Evolutionary conservation across 2,329 filamentous ascomycete species (phyloP).

Genomic region (Tolypocladium tropicale): DNA sequence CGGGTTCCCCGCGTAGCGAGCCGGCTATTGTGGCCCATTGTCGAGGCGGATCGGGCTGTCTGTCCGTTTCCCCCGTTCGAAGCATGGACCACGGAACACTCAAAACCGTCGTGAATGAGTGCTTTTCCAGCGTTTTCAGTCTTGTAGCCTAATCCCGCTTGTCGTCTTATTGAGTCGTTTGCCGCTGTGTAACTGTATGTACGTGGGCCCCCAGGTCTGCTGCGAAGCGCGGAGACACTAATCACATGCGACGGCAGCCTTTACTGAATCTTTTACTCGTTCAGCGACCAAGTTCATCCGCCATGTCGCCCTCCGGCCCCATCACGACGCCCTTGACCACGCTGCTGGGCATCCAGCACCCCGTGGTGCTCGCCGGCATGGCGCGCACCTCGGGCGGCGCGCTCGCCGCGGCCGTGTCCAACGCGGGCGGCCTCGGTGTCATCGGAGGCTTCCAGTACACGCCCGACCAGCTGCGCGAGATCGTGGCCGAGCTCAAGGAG

Average conservation of each 20-base stretch:
- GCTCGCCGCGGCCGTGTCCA: constrained; percentile 78
- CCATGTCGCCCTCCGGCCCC: constrained; percentile 35
- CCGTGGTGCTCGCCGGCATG: constrained; percentile 90
- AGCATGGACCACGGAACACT: not conserved
- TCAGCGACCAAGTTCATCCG: not conserved
- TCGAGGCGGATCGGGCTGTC: not conserved
- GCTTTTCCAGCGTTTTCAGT: not conserved
- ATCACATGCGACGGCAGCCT: not conserved
- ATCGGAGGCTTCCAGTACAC: constrained; percentile 65
- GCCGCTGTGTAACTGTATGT: not conserved
- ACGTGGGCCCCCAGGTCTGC: not conserved
- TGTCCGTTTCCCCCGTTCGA: not conserved
- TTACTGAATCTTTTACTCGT: not conserved
- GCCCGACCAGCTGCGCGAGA: constrained; percentile 62
- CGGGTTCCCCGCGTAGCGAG: not conserved
- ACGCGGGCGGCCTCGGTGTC: constrained; percentile 75
- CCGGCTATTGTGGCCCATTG: not conserved
- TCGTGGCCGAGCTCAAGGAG: constrained; percentile 78
- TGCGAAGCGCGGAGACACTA: not conserved
- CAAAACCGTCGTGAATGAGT: not conserved
- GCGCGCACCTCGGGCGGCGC: constrained; percentile 69
- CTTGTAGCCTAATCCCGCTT: not conserved
- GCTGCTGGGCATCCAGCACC: constrained; percentile 76
- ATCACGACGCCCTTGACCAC: constrained; percentile 69
- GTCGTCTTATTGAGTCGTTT: too few species aligned